Base-by-base conservation (phyloP, 306 rosid species). In the Chamaecrista fasciculata region DNA sequence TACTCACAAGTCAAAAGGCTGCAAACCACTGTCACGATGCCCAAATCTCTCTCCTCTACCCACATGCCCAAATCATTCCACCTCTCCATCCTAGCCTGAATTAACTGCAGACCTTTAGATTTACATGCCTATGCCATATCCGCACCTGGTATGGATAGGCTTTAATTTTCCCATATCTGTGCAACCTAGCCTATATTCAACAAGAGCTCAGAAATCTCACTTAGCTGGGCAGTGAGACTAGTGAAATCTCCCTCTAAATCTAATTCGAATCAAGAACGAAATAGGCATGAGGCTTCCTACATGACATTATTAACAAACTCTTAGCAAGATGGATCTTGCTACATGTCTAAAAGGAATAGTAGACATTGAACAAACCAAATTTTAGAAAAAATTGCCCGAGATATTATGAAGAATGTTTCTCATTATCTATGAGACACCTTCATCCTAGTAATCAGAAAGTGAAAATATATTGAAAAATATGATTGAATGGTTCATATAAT, bases 121-220 rank as follows among this genome's bases (percentile, higher is more conserved):
- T n/a, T n/a, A n/a, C n/a, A n/a, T n/a, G n/a, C n/a, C n/a, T n/a
- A n/a, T n/a, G n/a, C n/a, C n/a, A n/a, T n/a, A n/a, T n/a, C n/a
- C n/a, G n/a, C n/a, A n/a, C n/a, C n/a, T n/a, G n/a, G n/a, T n/a
- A n/a, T n/a, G n/a, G n/a, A n/a, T n/a, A n/a, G n/a, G n/a, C n/a
- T n/a, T n/a, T n/a, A n/a, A n/a, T n/a, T n/a, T n/a, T n/a, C n/a
- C n/a, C n/a, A n/a, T n/a, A n/a, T n/a, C n/a, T n/a, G n/a, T n/a
- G n/a, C n/a, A n/a, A n/a, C n/a, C n/a, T 39, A 56, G 39, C 47
- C 62, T 11, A 33, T 42, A 26, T 69, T 42, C 70, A 78, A 71
- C 43, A 46, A 28, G 42, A 52, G 26, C 8, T 50, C 51, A 62
- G 26, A 81, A 73, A 57, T 50, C 56, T 24, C 4, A 25, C 70